Base-by-base conservation (phyloP, 768 basidiomycete genomes). In the Tricholoma matsutake region DNA sequence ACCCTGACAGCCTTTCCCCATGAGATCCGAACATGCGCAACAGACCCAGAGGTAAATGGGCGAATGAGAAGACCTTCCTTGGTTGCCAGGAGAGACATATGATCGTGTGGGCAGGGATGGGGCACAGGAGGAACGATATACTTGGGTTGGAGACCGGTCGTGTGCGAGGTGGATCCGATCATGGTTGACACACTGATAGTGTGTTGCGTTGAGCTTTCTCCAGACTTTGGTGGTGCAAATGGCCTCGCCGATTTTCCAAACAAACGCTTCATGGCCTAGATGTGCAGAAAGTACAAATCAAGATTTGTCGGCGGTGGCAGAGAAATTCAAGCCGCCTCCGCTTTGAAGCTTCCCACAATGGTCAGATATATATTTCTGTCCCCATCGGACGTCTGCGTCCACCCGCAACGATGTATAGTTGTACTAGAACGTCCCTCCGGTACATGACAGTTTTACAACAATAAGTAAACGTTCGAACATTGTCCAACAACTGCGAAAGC, bases 41-140 rank as follows among this genome's bases (percentile, higher is more conserved):
- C 71, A 8, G 75, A 64, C 25, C 55, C 77, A 34, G 73, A 65
- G 20, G 76, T 62, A 66, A 85, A 82, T 20, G 87, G 89, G 47
- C 86, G 80, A 57, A 94, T 76, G 54, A 91, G 68, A n/a, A 94
- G 79, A 4, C 89, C 91, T 7, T 83, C 78, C 16, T 77, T 72
- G 1, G 87, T 82, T 3, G 79, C 80, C 41, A 87, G 68, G 32
- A 93, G 63, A n/a, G 82, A 82, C 43, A 94, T 83, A 62, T 85
- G 79, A 51, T 87, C 84, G 68, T 92, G 76, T 6, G 91, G 89
- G 65, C 81, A 83, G 28, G 90, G 90, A 69, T 92, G 89, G n/a
- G 87, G 87, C 13, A 88, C 73, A 2, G 91, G 81, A 8, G 91
- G 87, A 18, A 90, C 76, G 60, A 82, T 72, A 61, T 84, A 80